Evolutionary conservation across 371 early-diverging fungal genomes (phyloP), one percentile per base, ranked within the genome.

Genomic region (Mortierella sp.): DNA sequence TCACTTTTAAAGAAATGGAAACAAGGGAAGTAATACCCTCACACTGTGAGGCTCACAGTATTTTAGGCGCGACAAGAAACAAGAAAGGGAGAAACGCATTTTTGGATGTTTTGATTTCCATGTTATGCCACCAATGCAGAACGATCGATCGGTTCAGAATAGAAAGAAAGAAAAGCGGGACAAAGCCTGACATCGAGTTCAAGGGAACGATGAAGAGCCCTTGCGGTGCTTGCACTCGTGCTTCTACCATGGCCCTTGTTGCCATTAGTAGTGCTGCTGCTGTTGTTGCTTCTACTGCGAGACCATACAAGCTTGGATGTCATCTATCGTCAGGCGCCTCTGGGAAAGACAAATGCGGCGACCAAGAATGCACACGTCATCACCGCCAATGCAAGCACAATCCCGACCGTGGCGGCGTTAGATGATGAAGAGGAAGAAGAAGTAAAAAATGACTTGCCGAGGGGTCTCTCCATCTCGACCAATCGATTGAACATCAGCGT

Each of bases 401-500:
- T 10, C 2, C 67, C 67, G 21, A 37, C 67, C 43, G 6, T 6
- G 43, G 43, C 6, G 43, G 43, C 43, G 43, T 2, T 40, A 40
- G 6, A 40, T 40, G 28, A 28, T 3, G 11, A 19, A 37, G 19
- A 34, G 34, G 50, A 50, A 16, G 50, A 46, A 46, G 8, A 50
- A 3, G 16, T 50, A 50, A 50, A 50, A 14, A 50, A 14, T 2
- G 50, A 50, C 11, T 40, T 40, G 10, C 67, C 11, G 24, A 67
- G 34, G 4, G 67, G 40, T 8, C 67, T 67, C 10, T 67, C 90
- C 69, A 88, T 83, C 74, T 92, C 90, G 4, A 88, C 89, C 2
- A 91, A 43, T 50, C 80, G 78, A 71, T 90, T 87, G 80, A 93
- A 92, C 8, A 87, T 89, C 82, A 91, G 87, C 19, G 89, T 88